Evolutionary conservation across 2,329 filamentous ascomycete species (phyloP), one percentile per base, ranked within the genome.

Genomic region (Xylariaceae sp.): DNA sequence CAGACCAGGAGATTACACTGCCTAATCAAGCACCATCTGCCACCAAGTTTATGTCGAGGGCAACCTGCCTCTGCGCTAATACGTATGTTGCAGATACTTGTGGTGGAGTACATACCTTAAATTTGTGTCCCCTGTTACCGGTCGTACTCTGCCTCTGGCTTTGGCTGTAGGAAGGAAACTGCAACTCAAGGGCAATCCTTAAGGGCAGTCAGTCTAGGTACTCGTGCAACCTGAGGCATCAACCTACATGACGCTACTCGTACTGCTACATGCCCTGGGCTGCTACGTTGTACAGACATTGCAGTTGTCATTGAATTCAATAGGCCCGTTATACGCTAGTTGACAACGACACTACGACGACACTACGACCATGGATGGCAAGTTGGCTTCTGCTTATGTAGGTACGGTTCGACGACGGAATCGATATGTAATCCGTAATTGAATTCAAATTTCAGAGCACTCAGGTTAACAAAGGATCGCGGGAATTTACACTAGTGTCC

Each of bases 1-100:
- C 58, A 37, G 48, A 61, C 56, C 7, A 54, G 58, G 59, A 63
- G 61, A 63, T 61, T 61, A 39, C 45, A 17, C 45, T 50, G 47
- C 58, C 58, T 13, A 63, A 61, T 63, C 18, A 39, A 56, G 58
- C 53, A 37, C 9, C 37, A 13, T 42, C 37, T 42, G 37, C 37
- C 51, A 30, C 51, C 52, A 35, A 60, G 48, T n/a, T 44, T 44
- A 44, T 44, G 1, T 44, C 15, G 10, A 11, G 15, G 44, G 13
- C 15, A 13, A 42, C 37, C 8, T 10, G 37, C 11, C 37, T 42
- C 37, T 42, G 37, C 9, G 9, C 37, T 13, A 42, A 30, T 30
- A 9, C 37, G 37, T 42, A 42, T 13, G 11, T 13, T 42, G 9
- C 11, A 9, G 37, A 42, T 42, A 42, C 37, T 42, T 10, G 8